Percentiles rank a stretch among this genome's conserved stretches.
phyloP scores from a whole-genome alignment of 805 yeast species.

The Phaffomyces opuntiae region DNA sequence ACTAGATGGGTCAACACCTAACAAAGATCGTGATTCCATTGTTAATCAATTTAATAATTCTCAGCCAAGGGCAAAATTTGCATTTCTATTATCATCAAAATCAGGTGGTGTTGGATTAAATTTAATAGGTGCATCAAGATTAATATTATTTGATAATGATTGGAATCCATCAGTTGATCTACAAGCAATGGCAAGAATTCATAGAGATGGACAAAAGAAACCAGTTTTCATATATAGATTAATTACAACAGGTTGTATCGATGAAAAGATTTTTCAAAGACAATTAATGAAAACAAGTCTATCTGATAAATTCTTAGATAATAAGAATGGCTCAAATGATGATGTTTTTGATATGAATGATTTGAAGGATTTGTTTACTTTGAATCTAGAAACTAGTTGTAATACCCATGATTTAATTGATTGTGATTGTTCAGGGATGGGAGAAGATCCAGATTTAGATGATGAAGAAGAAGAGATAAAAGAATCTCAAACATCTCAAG shows the following conservation, averaged over 20 bases:
- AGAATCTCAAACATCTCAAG: slow-evolving; percentile 5
- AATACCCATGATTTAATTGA: slow-evolving; percentile 75
- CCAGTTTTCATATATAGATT: slow-evolving; percentile 79
- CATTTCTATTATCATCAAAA: slow-evolving; percentile 77
- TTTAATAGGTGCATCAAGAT: slow-evolving; percentile 80
- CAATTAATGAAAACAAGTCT: slow-evolving; percentile 79
- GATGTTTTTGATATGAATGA: slow-evolving; percentile 66
- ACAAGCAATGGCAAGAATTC: slow-evolving; percentile 94
- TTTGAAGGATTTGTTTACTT: slow-evolving; percentile 66
- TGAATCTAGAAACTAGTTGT: slow-evolving; percentile 41
- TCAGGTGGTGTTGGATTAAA: slow-evolving; percentile 94
- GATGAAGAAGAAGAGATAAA: slow-evolving; percentile 17
- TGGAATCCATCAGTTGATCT: slow-evolving; percentile 94
- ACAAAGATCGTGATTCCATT: slow-evolving; percentile 52
- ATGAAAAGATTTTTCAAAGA: slow-evolving; percentile 89
- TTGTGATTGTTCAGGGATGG: slow-evolving; percentile 55
- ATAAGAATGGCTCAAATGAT: slow-evolving; percentile 37
- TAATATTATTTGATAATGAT: slow-evolving; percentile 84
- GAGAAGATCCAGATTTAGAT: slow-evolving; percentile 27
- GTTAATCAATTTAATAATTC: slow-evolving; percentile 49
- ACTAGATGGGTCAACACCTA: slow-evolving; percentile 80
- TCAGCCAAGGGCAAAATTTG: slow-evolving; percentile 33
- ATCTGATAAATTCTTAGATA: slow-evolving; percentile 62
- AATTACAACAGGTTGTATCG: slow-evolving; percentile 83
- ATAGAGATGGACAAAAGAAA: slow-evolving; percentile 82